Percentiles rank a stretch among this genome's conserved stretches.
These are phyloP conservation scores for Sphaerobolus stellatus DNA, from an alignment of 1,284 basidiomycete species.

Conservation along the genomic window DNA sequence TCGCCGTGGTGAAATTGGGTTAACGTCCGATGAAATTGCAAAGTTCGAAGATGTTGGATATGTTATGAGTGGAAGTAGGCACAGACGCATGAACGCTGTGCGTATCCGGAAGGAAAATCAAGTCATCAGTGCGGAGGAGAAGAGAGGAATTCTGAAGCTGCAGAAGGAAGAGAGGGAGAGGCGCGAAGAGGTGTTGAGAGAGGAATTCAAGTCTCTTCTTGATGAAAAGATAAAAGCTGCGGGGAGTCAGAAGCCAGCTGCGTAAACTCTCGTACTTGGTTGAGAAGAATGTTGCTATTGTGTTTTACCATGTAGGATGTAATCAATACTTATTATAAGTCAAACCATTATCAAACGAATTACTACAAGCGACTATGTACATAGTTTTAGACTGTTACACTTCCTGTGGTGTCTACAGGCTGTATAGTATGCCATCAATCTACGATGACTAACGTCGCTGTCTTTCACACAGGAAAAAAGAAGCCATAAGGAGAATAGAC, in stretches of 20 bases:
- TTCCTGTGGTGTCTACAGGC: too few species aligned
- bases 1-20: slow-evolving; percentile 96
- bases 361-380: too few species aligned
- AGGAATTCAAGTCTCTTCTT: slow-evolving; percentile 81
- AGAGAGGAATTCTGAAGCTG: slow-evolving; percentile 88
- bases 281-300: too few species aligned
- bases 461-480: too few species aligned
- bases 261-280: too few species aligned
- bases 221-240: slow-evolving; percentile 63
- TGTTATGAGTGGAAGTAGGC: slow-evolving; percentile 95
- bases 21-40: slow-evolving; percentile 85
- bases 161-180: slow-evolving; percentile 91
- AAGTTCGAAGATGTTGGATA: slow-evolving; percentile 89
- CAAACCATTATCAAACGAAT: too few species aligned
- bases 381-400: too few species aligned
- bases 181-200: slow-evolving; percentile 77
- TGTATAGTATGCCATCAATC: too few species aligned
- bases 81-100: slow-evolving; percentile 95
- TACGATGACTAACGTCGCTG: too few species aligned
- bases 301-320: too few species aligned
- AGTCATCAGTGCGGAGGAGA: slow-evolving; percentile 97
- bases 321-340: too few species aligned
- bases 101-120: slow-evolving; percentile 99
- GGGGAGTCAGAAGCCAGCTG: not conserved
- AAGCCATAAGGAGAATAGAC: too few species aligned